Evolutionary conservation across 768 basidiomycete genomes (phyloP).

Genomic region (Lentinula raphanica): DNA sequence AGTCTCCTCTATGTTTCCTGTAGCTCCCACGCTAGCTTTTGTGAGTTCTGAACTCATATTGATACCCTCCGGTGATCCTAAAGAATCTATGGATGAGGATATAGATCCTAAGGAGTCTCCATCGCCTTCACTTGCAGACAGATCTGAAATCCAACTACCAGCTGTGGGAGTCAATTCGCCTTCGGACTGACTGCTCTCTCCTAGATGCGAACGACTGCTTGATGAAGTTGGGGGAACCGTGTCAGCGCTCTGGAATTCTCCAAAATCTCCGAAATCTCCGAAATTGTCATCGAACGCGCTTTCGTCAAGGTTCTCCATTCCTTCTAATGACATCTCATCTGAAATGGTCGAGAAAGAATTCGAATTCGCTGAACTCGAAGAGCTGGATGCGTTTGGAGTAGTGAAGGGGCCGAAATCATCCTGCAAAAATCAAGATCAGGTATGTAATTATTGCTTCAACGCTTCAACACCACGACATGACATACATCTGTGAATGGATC

Average conservation of each 20-base stretch:
- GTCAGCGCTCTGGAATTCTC: slow-evolving; percentile 64
- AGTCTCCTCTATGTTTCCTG: background rate
- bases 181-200: slow-evolving; percentile 15
- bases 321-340: slow-evolving; percentile 36
- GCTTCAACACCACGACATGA: background rate
- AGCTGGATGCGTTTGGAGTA: slow-evolving; percentile 41
- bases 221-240: slow-evolving; percentile 17
- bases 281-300: slow-evolving; percentile 48
- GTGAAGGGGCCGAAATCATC: slow-evolving; percentile 82
- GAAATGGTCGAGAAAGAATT: slow-evolving; percentile 56
- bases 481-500: slow-evolving; percentile 6
- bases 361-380: slow-evolving; percentile 21
- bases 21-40: background rate
- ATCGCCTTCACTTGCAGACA: slow-evolving; percentile 1
- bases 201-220: slow-evolving; percentile 14
- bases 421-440: slow-evolving; percentile 20
- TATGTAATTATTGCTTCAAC: background rate
- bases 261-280: slow-evolving; percentile 52
- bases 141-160: slow-evolving; percentile 52
- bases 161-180: slow-evolving; percentile 57
- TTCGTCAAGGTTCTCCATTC: slow-evolving; percentile 54
- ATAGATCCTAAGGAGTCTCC: background rate
- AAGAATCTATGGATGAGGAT: slow-evolving; percentile 5
- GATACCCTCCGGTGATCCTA: background rate
- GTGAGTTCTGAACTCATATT: background rate